These are phyloP conservation scores for Fusarium sp. DNA, from an alignment of 2,329 filamentous ascomycete species.

Conservation along the genomic window DNA sequence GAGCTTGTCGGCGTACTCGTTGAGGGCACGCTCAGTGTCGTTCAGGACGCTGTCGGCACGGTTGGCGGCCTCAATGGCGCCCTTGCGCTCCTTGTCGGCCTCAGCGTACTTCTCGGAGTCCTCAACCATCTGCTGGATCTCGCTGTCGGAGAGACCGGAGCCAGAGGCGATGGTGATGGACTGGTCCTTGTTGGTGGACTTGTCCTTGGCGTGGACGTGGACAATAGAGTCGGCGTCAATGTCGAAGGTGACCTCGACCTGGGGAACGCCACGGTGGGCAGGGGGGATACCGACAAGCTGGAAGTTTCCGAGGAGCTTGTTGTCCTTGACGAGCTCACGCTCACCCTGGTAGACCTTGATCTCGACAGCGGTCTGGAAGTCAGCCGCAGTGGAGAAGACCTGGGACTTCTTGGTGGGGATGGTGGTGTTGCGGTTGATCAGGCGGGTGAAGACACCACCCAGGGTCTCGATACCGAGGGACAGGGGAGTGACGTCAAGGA, in stretches of 20 bases:
- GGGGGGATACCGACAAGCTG: constrained; percentile 97
- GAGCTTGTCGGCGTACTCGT: constrained; percentile 94
- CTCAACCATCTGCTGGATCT: constrained; percentile 98
- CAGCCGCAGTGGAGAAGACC: constrained; percentile 95
- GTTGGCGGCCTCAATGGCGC: constrained; percentile 95
- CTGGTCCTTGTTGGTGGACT: constrained; percentile 99
- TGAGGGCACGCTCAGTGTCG: constrained; percentile 98
- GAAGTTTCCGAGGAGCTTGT: constrained; percentile 99
- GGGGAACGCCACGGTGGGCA: constrained; percentile 94
- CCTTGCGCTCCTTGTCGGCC: constrained; percentile 96
- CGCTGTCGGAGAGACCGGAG: constrained; percentile 92
- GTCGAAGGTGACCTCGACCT: constrained; percentile 98
- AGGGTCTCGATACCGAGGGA: constrained; percentile 99
- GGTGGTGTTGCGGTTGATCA: constrained; percentile 99
- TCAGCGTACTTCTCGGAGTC: constrained; percentile 98
- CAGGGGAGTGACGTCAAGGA: constrained; percentile 94
- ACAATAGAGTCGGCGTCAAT: constrained; percentile 98
- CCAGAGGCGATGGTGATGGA: constrained; percentile 99
- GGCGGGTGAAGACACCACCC: constrained; percentile 95
- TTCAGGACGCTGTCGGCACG: constrained; percentile 95
- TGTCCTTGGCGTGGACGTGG: constrained; percentile 98
- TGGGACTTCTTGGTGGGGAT: constrained; percentile 99
- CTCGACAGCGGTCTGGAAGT: constrained; percentile 98
- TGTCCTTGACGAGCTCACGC: constrained; percentile 98
- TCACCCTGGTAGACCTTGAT: constrained; percentile 99